Conservation (phyloP, 108 stramenopile genomes). For the Epipyxis sp. region DNA sequence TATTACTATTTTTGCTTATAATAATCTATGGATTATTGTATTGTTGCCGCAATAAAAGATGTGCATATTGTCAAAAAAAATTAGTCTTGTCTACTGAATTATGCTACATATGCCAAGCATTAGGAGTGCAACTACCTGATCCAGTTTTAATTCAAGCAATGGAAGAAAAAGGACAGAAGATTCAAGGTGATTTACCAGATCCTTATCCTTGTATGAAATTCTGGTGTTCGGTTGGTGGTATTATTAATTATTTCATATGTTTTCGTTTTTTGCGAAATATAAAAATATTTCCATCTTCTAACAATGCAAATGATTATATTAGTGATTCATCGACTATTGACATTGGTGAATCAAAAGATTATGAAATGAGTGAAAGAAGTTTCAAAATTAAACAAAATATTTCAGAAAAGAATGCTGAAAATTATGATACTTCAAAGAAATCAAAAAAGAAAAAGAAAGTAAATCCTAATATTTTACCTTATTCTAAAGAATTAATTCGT, state of each 20-base stretch:
- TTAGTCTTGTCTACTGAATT: background rate
- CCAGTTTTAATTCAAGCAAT: background rate
- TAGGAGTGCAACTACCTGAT: constrained; percentile 4
- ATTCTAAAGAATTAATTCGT: background rate
- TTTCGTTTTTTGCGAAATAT: background rate
- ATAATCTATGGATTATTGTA: background rate
- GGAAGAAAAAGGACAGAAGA: constrained; percentile 1
- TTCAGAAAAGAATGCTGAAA: background rate
- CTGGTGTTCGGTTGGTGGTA: background rate
- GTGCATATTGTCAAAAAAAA: constrained; percentile 17
- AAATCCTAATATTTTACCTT: background rate
- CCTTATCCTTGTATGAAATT: background rate
- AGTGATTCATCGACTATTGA: background rate
- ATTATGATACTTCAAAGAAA: background rate
- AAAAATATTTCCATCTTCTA: too few species aligned
- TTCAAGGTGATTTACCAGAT: constrained; percentile 2
- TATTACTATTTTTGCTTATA: background rate
- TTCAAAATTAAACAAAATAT: too few species aligned
- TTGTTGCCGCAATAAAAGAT: background rate
- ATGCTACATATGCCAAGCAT: background rate
- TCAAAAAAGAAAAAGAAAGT: background rate
- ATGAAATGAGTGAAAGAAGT: background rate
- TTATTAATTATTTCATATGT: background rate
- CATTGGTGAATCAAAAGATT: background rate
- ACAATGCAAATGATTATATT: background rate